Base-by-base conservation (phyloP, 2,329 filamentous ascomycete genomes). In the Penicillium olsonii region DNA sequence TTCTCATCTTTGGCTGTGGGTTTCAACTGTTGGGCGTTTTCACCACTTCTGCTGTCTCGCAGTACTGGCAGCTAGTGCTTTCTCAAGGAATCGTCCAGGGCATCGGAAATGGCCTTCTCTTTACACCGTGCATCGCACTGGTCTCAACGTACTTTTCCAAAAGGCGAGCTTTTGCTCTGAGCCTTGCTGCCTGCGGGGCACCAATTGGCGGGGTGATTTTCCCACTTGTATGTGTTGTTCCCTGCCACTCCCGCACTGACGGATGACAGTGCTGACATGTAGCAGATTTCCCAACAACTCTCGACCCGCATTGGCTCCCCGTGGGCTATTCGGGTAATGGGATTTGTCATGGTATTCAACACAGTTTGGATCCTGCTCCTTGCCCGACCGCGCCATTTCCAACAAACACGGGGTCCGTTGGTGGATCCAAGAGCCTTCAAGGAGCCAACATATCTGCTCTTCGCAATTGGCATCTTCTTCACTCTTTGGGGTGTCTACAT, bases 131-230 rank as follows among this genome's bases (percentile, higher is more conserved):
- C 0, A 17, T 78, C 5, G 55, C 70, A 1, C 33, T 78, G 0
- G 51, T 75, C 4, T 67, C 66, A 2, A 71, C 72, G 0, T 78
- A 78, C 49, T 79, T 78, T 52, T 59, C 57, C n/a, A 35, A 5
- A 2, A 22, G 22, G 17, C 31, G 47, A 12, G 47, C 45, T 18
- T 43, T 53, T 29, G 47, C 47, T 18, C 22, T 46, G 26, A 42
- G 42, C 1, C 46, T 47, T 33, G 24, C 38, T 10, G 33, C 46
- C n/a, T 42, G 35, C 17, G 42, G 47, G 2, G 46, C 38, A 12
- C 38, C 42, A 5, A 47, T 38, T 11, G 50, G 50, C 17, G 42
- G 47, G 14, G 43, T 50, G 37, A 26, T 50, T n/a, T 50, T n/a
- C n/a, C n/a, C n/a, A n/a, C n/a, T n/a, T n/a, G n/a, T n/a, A n/a